phyloP scores from a whole-genome alignment of 164 flowering plant species.

The Taxillus chinensis region DNA sequence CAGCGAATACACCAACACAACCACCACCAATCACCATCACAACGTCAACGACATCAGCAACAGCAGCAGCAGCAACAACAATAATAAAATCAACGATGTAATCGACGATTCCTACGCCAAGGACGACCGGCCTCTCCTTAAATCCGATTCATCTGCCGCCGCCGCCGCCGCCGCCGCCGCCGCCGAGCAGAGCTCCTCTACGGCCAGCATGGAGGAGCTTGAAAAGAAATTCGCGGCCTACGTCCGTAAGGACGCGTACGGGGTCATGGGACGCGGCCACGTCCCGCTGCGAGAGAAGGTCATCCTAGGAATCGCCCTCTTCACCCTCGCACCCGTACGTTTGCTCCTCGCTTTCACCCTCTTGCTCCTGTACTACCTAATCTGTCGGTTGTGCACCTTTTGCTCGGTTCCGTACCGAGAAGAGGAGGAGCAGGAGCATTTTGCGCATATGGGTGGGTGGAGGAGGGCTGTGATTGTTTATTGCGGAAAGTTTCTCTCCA shows the following conservation, averaged over 20 bases:
- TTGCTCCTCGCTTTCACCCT: constrained; percentile 30
- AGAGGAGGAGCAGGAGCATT: constrained; percentile 61
- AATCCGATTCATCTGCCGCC: constrained; percentile 15
- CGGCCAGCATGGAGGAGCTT: constrained; percentile 34
- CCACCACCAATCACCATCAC: not conserved
- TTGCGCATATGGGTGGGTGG: constrained; percentile 82
- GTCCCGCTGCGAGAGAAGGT: constrained; percentile 60
- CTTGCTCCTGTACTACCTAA: constrained; percentile 41
- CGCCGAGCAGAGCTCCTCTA: not conserved
- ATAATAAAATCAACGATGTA: constrained; percentile 6
- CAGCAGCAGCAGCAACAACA: not conserved
- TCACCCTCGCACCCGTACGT: constrained; percentile 68
- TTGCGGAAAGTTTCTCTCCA: constrained; percentile 44
- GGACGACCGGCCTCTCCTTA: constrained; percentile 59
- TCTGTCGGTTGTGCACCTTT: constrained; percentile 55
- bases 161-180: not conserved
- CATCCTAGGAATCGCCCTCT: constrained; percentile 40
- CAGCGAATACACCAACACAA: not conserved
- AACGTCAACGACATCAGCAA: not conserved
- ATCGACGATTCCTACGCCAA: constrained; percentile 22
- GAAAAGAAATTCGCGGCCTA: constrained; percentile 79
- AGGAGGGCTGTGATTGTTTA: constrained; percentile 38
- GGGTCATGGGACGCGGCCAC: constrained; percentile 84
- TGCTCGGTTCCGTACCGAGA: constrained; percentile 40
- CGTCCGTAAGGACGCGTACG: constrained; percentile 75